Evolutionary conservation across 2,329 filamentous ascomycete species (phyloP).

Genomic region (Fusarium devonianum): DNA sequence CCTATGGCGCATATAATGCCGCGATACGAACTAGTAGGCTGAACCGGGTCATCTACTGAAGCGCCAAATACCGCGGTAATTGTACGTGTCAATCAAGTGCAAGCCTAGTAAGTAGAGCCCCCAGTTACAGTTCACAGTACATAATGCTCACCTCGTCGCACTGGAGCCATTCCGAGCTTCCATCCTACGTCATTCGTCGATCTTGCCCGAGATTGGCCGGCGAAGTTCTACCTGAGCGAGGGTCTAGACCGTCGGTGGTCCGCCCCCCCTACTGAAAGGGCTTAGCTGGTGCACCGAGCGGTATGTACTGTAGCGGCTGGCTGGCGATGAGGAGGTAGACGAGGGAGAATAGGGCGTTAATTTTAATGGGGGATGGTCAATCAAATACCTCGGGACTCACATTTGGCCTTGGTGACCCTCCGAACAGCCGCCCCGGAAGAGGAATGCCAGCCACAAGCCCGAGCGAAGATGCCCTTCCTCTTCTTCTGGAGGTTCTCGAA

Average conservation of each 20-base stretch:
- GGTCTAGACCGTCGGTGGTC: conserved; percentile 34
- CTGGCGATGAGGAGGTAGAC: conserved; percentile 26
- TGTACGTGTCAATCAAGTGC: too few relatives aligned
- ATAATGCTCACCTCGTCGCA: too few relatives aligned
- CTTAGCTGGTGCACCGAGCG: conserved; percentile 15
- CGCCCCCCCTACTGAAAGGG: conserved; percentile 12
- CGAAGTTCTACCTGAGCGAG: conserved; percentile 28
- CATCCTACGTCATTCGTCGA: conserved; percentile 23
- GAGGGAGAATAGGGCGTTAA: conserved; percentile 9
- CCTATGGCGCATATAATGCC: too few relatives aligned
- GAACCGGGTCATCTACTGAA: too few relatives aligned
- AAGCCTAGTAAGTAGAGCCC: background rate
- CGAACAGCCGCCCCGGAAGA: background rate
- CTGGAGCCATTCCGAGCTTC: conserved; percentile 10
- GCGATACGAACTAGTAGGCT: too few relatives aligned
- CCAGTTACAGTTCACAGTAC: too few relatives aligned
- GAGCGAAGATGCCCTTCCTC: conserved; percentile 20
- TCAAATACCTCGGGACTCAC: conserved; percentile 19
- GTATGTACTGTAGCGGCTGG: conserved; percentile 26
- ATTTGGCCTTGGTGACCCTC: background rate
- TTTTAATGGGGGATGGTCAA: conserved; percentile 8
- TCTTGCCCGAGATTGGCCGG: conserved; percentile 22
- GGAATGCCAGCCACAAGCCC: background rate
- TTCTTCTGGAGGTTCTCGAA: conserved; percentile 34
- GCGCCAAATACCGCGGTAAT: too few relatives aligned